Base-by-base conservation (phyloP, 176 grass and related monocot genomes). In the Carex scoparia region DNA sequence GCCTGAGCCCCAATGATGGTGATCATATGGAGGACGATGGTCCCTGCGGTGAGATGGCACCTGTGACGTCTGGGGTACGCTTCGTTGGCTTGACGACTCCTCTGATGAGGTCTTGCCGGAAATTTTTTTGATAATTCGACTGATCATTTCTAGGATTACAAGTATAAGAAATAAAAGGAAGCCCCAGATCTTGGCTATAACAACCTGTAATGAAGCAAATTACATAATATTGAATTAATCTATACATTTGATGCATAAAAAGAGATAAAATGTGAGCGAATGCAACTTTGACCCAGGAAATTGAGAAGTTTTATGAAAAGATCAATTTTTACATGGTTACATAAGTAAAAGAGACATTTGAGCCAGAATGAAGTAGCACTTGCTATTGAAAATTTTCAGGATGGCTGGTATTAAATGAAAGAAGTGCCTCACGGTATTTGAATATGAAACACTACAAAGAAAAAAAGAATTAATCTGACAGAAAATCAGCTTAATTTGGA, bases 131-230 rank as follows among this genome's bases (percentile, higher is more conserved):
- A 83, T 83, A 83, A 83, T 30, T 83, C 81, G 63, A 69, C 81
- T 64, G n/a, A 83, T 32, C 81, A 83, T 83, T 49, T 83, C 81
- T 68, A 83, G 42, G 42, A 67, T 83, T 19, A 83, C 16, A 54
- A 83, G 42, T 83, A 83, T 83, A 54, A 83, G 61, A 83, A 83
- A 83, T 33, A 83, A 67, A 7, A 83, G 81, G 46, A 83, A 83
- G 46, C 40, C 13, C 63, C 63, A 83, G 44, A 83, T 83, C 81
- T 83, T 83, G 61, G 61, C 69, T 83, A 83, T 53, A 69, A 83
- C 49, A 67, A 83, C 63, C 81, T 83, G 63, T 31, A 83, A 67
- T 83, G 49, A 67, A 37, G 46, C 32, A 69, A 83, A 33, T 69
- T 33, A 55, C n/a, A 1, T 9, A 83, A 7, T 58, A 69, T 83